Evolutionary conservation across 768 basidiomycete species (phyloP), one percentile per base, ranked within the genome.

Genomic region (Lentinula aciculospora): DNA sequence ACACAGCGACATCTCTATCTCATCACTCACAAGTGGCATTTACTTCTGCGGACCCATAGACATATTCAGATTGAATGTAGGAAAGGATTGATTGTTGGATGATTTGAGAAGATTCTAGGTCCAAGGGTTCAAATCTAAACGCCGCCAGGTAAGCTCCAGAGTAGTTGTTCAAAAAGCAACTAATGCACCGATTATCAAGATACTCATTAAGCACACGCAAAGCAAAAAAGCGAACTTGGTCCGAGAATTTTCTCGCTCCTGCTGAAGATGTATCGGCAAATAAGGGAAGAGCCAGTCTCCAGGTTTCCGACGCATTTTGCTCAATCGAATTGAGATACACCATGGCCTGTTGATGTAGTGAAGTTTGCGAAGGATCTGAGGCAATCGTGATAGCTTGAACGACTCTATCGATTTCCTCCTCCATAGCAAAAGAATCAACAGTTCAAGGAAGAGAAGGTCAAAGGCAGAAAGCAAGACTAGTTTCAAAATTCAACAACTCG

Each of bases 31-130:
- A 97, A 51, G 86, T 68, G 50, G 91, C 84, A 62, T 80, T 84
- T 23, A 83, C 81, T 74, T 98, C 95, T 45, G 92, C 91, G 31
- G 85, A 72, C 32, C 95, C 95, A 63, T 82, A 80, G 19, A 93
- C 81, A 74, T 90, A 98, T 77, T 97, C 95, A 19, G 87, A 82
- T 69, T 88, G 86, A 58, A 96, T 87, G 67, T 96, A 97, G 25
- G 82, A 76, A 60, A 94, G 72, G 56, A 95, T 72, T 51, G 89
- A 82, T 71, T 89, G 86, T 64, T 89, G 90, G 48, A 96, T 64
- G 23, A 80, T 82, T 64, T 77, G 78, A 66, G 90, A 91, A 2
- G 84, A 78, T 54, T 86, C 86, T 25, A 82, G 78, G 60, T 90
- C 86, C 59, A 92, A 72, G 53, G 79, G 80, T 64, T 86, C 84